Evolutionary conservation across 2,329 filamentous ascomycete species (phyloP).

Genomic region (Penicillium palitans): DNA sequence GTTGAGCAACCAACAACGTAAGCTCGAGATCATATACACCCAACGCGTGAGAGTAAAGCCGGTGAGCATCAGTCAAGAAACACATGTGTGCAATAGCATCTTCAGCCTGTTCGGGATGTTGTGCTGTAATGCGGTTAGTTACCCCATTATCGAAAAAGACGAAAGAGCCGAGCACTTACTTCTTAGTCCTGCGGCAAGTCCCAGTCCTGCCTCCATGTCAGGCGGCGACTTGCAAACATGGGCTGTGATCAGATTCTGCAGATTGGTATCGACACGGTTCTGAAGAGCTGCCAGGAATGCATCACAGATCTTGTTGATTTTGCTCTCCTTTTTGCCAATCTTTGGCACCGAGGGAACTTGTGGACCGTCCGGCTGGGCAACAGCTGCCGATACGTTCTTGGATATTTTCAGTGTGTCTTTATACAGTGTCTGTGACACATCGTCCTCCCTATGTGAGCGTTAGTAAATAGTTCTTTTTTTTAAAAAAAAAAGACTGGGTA

Average conservation of each 20-base stretch:
- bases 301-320: conserved; percentile 87
- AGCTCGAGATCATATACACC: conserved; percentile 91
- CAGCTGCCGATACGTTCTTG: conserved; percentile 30
- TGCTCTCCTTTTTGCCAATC: conserved; percentile 46
- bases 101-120: conserved; percentile 72
- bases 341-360: conserved; percentile 11
- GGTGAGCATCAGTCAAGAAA: conserved; percentile 92
- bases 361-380: conserved; percentile 27
- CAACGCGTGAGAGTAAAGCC: conserved; percentile 84
- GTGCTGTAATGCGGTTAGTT: conserved; percentile 41
- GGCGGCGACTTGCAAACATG: conserved; percentile 92
- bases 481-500: neutral
- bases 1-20: conserved; percentile 85
- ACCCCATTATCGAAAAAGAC: neutral
- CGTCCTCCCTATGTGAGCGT: conserved; percentile 64
- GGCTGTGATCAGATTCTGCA: conserved; percentile 92
- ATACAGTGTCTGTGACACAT: conserved; percentile 92
- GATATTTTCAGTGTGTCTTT: conserved; percentile 70
- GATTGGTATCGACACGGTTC: conserved; percentile 60
- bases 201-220: conserved; percentile 80
- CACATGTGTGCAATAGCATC: conserved; percentile 94
- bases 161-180: conserved; percentile 32
- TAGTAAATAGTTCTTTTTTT: conserved; percentile 24
- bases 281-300: conserved; percentile 71
- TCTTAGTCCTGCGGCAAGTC: conserved; percentile 72